phyloP scores from a whole-genome alignment of 2,329 filamentous ascomycete species.

The Talaromyces sp. region DNA sequence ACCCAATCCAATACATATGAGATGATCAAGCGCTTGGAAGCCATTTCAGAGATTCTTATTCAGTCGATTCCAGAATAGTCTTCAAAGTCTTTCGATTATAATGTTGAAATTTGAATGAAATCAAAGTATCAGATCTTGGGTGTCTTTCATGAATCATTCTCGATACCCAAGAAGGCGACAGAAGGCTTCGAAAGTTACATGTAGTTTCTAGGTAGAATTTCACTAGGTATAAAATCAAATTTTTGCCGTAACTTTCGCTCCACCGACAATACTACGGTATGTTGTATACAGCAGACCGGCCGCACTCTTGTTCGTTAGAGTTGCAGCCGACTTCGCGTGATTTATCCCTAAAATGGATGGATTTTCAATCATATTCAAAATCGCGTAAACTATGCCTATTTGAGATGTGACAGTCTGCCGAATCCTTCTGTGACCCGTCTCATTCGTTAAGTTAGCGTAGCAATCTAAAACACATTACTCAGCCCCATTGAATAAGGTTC shows the following conservation, averaged over 20 bases:
- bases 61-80: not conserved
- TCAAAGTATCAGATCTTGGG: not conserved
- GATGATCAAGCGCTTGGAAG: not conserved
- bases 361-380: not conserved
- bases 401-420: not conserved
- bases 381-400: slow-evolving; percentile 7
- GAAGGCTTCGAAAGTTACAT: not conserved
- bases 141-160: not conserved
- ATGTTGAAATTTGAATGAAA: not conserved
- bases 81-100: not conserved
- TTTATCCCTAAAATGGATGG: not conserved
- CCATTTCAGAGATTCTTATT: not conserved
- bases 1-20: slow-evolving; percentile 5
- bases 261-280: not conserved
- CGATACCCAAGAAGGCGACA: not conserved
- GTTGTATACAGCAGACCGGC: not conserved
- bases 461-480: not conserved
- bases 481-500: not conserved
- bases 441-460: not conserved
- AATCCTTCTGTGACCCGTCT: not conserved
- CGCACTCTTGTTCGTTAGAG: not conserved
- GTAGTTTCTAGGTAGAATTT: not conserved
- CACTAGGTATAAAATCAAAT: not conserved
- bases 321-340: not conserved
- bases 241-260: not conserved